These are phyloP conservation scores for Suhomyces tanzawaensis DNA, from an alignment of 805 yeast genomes.

Conservation along the genomic window DNA sequence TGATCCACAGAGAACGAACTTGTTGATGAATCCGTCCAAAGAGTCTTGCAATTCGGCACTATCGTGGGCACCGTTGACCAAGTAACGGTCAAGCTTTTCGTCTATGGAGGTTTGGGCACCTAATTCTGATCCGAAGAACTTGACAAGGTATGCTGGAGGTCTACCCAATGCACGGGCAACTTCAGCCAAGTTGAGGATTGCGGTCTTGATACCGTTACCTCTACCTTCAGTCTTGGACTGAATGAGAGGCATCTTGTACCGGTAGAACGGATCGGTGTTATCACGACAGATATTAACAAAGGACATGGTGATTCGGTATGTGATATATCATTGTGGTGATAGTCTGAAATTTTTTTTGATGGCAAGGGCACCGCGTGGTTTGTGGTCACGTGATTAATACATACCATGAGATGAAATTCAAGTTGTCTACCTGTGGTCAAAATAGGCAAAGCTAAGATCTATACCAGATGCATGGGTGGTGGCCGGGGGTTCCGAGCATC, in stretches of 20 bases:
- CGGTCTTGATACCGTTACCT: conserved; percentile 98
- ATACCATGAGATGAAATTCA: too few species aligned
- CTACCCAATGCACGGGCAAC: conserved; percentile 93
- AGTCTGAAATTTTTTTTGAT: conserved; percentile 3
- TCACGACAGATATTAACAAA: conserved; percentile 93
- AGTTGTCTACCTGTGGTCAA: too few species aligned
- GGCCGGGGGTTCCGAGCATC: too few species aligned
- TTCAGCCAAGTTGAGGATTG: conserved; percentile 83
- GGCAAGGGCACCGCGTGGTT: background rate
- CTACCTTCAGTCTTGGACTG: conserved; percentile 97
- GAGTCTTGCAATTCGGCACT: conserved; percentile 87
- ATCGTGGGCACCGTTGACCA: conserved; percentile 95
- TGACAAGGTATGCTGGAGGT: conserved; percentile 88
- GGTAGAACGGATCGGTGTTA: conserved; percentile 96
- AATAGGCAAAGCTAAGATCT: too few species aligned
- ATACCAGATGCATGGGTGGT: too few species aligned
- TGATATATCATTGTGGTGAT: background rate
- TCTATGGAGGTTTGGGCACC: conserved; percentile 92
- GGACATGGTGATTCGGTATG: conserved; percentile 53
- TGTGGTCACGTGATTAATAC: background rate
- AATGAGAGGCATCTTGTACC: conserved; percentile 98
- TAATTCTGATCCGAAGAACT: conserved; percentile 92
- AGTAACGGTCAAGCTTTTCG: conserved; percentile 78
- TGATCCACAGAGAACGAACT: conserved; percentile 88
- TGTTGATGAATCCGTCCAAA: conserved; percentile 89